These are phyloP conservation scores for Bodo saltans DNA, from an alignment of 78 protist species.

Conservation along the genomic window DNA sequence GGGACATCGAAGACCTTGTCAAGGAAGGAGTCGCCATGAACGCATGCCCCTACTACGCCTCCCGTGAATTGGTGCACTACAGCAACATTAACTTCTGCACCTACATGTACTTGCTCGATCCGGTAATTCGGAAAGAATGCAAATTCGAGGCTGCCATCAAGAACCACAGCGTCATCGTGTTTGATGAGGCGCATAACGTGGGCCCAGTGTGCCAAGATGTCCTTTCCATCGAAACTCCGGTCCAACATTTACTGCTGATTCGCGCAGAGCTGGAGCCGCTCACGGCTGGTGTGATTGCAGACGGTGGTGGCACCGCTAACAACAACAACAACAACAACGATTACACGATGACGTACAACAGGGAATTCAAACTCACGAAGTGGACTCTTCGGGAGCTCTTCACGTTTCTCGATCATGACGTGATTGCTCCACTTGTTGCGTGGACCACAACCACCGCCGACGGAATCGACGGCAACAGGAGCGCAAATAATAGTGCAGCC, in stretches of 20 bases:
- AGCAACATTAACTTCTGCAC: conserved; percentile 12
- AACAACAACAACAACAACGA: too few relatives aligned
- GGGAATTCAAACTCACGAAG: not conserved
- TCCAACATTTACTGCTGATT: too few relatives aligned
- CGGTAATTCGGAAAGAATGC: not conserved
- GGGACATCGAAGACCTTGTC: conserved; percentile 28
- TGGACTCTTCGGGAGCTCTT: not conserved
- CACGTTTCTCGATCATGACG: not conserved
- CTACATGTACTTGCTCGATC: conserved; percentile 20
- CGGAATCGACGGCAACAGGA: too few relatives aligned
- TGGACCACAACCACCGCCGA: too few relatives aligned
- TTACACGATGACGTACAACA: not conserved
- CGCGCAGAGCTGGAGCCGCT: too few relatives aligned
- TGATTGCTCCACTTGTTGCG: too few relatives aligned
- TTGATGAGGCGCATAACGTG: conserved; percentile 86
- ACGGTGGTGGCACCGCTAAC: too few relatives aligned
- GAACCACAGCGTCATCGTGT: conserved; percentile 55
- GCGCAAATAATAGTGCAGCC: too few relatives aligned
- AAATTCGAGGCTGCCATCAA: not conserved
- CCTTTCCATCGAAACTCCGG: too few relatives aligned
- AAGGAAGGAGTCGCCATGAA: not conserved
- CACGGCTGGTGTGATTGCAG: too few relatives aligned
- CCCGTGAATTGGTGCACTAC: not conserved
- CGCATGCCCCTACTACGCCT: conserved; percentile 20
- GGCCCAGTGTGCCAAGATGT: not conserved